Evolutionary conservation across 768 basidiomycete genomes (phyloP), one percentile per base, ranked within the genome.

Genomic region (Omphalotus guepiniiformis): DNA sequence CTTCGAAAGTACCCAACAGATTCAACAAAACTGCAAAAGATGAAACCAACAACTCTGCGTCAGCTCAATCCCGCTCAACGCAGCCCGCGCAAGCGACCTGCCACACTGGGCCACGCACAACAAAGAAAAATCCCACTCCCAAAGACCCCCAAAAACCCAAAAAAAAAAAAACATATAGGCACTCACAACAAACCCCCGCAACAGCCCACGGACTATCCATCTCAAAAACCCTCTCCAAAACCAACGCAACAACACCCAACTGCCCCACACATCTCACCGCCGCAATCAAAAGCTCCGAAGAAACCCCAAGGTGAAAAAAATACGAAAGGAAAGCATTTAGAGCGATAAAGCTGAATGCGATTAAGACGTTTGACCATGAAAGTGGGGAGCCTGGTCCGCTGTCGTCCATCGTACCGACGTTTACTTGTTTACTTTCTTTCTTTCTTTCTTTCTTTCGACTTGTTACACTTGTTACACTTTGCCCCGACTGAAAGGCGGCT

Each of bases 211-310:
- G 75, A 53, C 83, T 83, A 32, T 88, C 71, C 2, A 85, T 78
- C 51, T 83, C 80, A 57, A 93, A 93, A 3, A 93, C 84, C 25
- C 73, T 73, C 51, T 86, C 79, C 18, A 93, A 62, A 6, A 92
- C 57, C 19, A 80, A 65, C 0, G 82, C 86, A 50, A 93, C 84
- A 12, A 90, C 63, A 13, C 80, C 78, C 18, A 94, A 77, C 66
- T 94, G 92, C 7, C 85, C 65, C 16, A 88, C 68, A 60, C 92
- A 94, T 62, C 92, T 70, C 35, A 82, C 47, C 0, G 88, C 82
- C 0, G 89, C 80, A 6, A 82, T 76, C 18, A 88, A 56, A 19
- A 94, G 75, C 4, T 83, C 82, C 1, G 71, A 62, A 1, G 83
- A 87, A 36, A 93, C 71, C 2, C 81, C 86, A 16, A 94, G 77